These are phyloP conservation scores for Gloeostereum incarnatum DNA, from an alignment of 768 basidiomycete species.

Conservation along the genomic window DNA sequence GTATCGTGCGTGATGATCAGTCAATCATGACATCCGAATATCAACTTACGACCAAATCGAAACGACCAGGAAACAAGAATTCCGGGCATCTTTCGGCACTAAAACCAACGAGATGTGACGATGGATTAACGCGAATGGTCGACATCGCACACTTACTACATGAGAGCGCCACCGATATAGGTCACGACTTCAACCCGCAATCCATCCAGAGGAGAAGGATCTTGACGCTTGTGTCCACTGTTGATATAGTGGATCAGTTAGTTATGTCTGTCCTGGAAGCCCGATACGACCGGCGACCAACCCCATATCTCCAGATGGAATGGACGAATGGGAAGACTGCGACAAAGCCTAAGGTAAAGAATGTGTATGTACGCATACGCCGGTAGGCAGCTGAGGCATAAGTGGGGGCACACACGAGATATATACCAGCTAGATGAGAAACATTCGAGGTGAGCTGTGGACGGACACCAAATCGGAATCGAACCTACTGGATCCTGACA, in stretches of 20 bases:
- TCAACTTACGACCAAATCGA: slow-evolving; percentile 1
- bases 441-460: neutral
- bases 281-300: slow-evolving; percentile 5
- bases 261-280: no score
- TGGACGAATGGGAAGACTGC: slow-evolving; percentile 6
- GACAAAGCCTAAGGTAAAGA: slow-evolving; percentile 7
- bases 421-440: slow-evolving; percentile 7
- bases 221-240: neutral
- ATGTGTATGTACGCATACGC: slow-evolving; percentile 8
- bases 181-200: neutral
- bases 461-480: neutral
- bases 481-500: slow-evolving; percentile 5
- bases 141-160: slow-evolving; percentile 5
- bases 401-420: slow-evolving; percentile 5
- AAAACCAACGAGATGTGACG: no score
- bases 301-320: slow-evolving; percentile 1
- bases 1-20: slow-evolving; percentile 4
- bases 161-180: slow-evolving; percentile 7
- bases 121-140: neutral
- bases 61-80: slow-evolving; percentile 1
- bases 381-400: slow-evolving; percentile 6
- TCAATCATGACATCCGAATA: neutral
- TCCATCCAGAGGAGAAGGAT: slow-evolving; percentile 6
- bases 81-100: slow-evolving; percentile 8
- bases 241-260: neutral